These are phyloP conservation scores for Kokia cookei DNA, from an alignment of 441 rosid genomes.

Conservation along the genomic window DNA sequence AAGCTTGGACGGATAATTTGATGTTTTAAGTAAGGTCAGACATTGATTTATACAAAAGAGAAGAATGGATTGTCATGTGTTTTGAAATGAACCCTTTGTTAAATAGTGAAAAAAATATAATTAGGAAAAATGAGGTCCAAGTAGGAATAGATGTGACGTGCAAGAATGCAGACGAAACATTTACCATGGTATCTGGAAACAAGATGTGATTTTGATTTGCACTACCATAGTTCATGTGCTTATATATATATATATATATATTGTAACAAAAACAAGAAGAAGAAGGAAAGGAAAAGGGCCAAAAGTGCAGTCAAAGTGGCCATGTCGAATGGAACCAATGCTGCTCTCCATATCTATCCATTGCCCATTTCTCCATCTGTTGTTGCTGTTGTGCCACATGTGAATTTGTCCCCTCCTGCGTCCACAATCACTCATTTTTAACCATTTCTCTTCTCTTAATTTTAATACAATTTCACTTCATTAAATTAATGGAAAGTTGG, in stretches of 20 bases:
- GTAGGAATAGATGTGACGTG: background rate
- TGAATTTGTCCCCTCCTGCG: conserved; percentile 35
- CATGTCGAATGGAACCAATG: conserved; percentile 32
- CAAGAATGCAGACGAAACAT: background rate
- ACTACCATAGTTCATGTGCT: background rate
- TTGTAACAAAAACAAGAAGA: background rate
- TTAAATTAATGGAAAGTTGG: too few relatives aligned
- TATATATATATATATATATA: background rate
- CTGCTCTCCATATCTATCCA: conserved; percentile 32
- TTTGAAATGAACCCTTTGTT: too few relatives aligned
- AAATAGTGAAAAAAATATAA: too few relatives aligned
- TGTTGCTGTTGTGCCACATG: conserved; percentile 19
- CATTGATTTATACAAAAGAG: too few relatives aligned
- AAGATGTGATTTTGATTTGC: background rate
- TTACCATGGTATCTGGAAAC: background rate
- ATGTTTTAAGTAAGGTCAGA: too few relatives aligned
- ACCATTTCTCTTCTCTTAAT: background rate
- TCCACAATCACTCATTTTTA: conserved; percentile 1
- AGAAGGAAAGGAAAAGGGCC: background rate
- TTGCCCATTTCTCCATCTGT: conserved; percentile 29
- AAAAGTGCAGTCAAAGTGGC: conserved; percentile 46
- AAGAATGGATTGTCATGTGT: too few relatives aligned
- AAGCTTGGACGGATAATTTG: too few relatives aligned
- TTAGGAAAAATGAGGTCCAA: background rate
- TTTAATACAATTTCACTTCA: too few relatives aligned